Conservation (phyloP, 2,329 filamentous ascomycete genomes). For the Fusarium paranaense region DNA sequence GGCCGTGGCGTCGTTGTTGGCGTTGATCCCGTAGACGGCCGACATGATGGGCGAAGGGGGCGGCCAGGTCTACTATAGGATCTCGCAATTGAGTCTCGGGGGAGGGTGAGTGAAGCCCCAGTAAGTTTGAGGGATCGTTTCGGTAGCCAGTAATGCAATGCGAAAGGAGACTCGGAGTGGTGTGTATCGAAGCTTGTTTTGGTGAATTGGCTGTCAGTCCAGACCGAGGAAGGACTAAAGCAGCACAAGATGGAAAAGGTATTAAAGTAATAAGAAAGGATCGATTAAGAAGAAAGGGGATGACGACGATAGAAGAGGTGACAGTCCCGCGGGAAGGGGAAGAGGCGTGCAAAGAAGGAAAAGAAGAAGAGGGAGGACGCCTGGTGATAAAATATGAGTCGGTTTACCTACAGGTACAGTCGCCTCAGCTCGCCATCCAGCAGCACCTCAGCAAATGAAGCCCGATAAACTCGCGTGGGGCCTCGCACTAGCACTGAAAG, state of each 20-base stretch:
- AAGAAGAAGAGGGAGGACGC: slow-evolving; percentile 23
- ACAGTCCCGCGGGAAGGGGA: slow-evolving; percentile 1
- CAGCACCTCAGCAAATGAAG: slow-evolving; percentile 25
- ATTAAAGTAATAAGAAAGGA: slow-evolving; percentile 39
- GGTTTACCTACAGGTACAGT: not conserved
- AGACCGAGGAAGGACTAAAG: not conserved
- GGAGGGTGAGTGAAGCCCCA: slow-evolving; percentile 10
- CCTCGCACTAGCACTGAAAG: slow-evolving; percentile 28
- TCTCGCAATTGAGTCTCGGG: slow-evolving; percentile 33
- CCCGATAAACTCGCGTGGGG: slow-evolving; percentile 35
- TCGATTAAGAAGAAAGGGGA: slow-evolving; percentile 31
- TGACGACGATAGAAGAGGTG: slow-evolving; percentile 9
- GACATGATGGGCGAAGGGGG: slow-evolving; percentile 37
- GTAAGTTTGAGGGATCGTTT: not conserved
- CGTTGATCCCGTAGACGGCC: slow-evolving; percentile 43
- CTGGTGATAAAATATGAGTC: slow-evolving; percentile 29
- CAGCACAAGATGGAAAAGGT: slow-evolving; percentile 10
- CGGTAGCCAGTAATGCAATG: slow-evolving; percentile 5
- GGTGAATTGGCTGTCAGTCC: slow-evolving; percentile 8
- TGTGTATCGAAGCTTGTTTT: not conserved
- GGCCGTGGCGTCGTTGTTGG: slow-evolving; percentile 62
- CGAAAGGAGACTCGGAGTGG: not conserved
- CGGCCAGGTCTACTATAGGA: slow-evolving; percentile 16
- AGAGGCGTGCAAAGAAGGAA: slow-evolving; percentile 11
- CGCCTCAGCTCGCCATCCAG: slow-evolving; percentile 20